These are phyloP conservation scores for Drechslerella coelobrocha DNA, from an alignment of 2,329 filamentous ascomycete species.

Conservation along the genomic window DNA sequence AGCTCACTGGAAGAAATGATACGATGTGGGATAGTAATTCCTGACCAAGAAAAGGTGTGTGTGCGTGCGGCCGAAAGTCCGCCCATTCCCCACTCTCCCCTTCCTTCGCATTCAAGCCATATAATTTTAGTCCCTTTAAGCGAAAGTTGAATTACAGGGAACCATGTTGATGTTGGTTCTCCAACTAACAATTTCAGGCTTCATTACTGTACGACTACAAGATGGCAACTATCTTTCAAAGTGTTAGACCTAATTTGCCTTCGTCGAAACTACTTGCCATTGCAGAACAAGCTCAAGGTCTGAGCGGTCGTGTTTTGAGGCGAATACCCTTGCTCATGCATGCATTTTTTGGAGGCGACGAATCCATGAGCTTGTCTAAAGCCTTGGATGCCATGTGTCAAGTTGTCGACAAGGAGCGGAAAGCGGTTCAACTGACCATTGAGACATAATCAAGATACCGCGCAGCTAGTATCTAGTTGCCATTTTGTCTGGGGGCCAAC, in stretches of 20 bases:
- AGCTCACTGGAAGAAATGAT: constrained; percentile 54
- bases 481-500: not conserved
- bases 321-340: constrained; percentile 55
- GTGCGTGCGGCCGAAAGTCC: constrained; percentile 1
- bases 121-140: constrained; percentile 43
- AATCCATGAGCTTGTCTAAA: constrained; percentile 33
- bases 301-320: constrained; percentile 52
- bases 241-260: constrained; percentile 51
- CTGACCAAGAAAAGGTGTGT: constrained; percentile 50
- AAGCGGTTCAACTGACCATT: constrained; percentile 13
- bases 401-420: constrained; percentile 29
- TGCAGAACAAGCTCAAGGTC: constrained; percentile 48
- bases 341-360: constrained; percentile 44
- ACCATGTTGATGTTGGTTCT: constrained; percentile 48
- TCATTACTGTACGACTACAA: constrained; percentile 34
- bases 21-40: constrained; percentile 51
- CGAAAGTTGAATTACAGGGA: constrained; percentile 47
- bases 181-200: constrained; percentile 22
- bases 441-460: not conserved
- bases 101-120: constrained; percentile 29
- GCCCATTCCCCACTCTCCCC: constrained; percentile 15
- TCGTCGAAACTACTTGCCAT: constrained; percentile 53
- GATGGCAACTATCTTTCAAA: constrained; percentile 40
- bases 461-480: not conserved
- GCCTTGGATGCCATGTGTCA: constrained; percentile 36